Evolutionary conservation across 257 asterid genomes (phyloP), one percentile per base, ranked within the genome.

Genomic region (Anisodus acutangulus): DNA sequence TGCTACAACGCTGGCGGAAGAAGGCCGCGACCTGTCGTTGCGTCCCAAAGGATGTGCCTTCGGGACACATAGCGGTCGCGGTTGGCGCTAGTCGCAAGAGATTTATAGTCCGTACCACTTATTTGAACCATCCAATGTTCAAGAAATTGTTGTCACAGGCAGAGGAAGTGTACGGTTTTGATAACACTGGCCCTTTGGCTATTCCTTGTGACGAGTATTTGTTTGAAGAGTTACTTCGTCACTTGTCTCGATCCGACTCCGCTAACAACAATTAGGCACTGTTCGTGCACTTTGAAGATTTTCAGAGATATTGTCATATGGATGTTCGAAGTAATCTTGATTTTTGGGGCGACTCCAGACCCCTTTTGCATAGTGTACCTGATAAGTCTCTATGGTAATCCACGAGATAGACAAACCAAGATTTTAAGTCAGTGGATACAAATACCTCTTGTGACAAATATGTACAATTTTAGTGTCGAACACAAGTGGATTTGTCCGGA

Each of bases 161-260:
- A 2, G 95, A 90, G 86, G 95, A 92, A 78, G 93, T 86, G 79
- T 92, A 85, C 37, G 95, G 93, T 64, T 92, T 90, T 43, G 58
- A 86, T 9, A 92, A 87, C 39, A 69, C 87, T 5, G 95, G 95
- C 13, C 95, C 91, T 60, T 69, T 92, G 63, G 85, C 89, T 41
- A 90, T 92, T 83, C 95, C 95, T 15, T 92, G 95, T 64, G 93
- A 88, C 8, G 93, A 92, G 64, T 78, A 86, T 4, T n/a, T 87
- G 47, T 92, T 92, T 10, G 94, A 90, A 74, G 89, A 87, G 7
- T 85, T 90, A 9, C 86, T 92, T 9, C 74, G 86, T 82, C 79
- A 64, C 86, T 13, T 92, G 90, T 87, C 91, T 66, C 88, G 88
- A 10, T 37, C 62, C 8, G 85, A 86, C 39, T 87, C 88, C 1